phyloP scores from a whole-genome alignment of 108 stramenopile genomes.

The Nitzschia inconspicua region DNA sequence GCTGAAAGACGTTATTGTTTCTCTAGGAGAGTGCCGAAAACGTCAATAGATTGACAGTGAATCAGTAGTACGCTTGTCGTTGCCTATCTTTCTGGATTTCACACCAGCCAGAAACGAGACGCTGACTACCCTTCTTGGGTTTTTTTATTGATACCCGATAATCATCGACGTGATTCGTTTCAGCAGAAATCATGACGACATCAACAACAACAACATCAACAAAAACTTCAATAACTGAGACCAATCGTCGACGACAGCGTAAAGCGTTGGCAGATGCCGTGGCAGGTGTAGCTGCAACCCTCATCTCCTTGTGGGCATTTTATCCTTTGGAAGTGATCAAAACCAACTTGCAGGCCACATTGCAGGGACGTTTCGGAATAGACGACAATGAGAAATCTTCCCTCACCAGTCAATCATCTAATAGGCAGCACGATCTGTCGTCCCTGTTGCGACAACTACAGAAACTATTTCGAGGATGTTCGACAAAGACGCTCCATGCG shows the following conservation, averaged over 20 bases:
- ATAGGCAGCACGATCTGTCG: not conserved
- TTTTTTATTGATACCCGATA: no score
- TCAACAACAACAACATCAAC: no score
- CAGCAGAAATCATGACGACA: no score
- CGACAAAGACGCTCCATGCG: constrained; percentile 75
- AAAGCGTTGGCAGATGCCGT: constrained; percentile 82
- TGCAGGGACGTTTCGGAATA: not conserved
- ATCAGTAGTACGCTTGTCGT: no score
- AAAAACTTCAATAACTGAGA: no score
- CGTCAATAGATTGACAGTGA: no score
- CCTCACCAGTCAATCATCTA: not conserved
- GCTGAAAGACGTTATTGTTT: no score
- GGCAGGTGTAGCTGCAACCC: constrained; percentile 75
- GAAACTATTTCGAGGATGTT: constrained; percentile 57
- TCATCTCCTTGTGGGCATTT: constrained; percentile 82
- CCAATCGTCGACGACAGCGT: constrained; percentile 6
- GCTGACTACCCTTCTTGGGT: no score
- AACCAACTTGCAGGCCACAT: constrained; percentile 60
- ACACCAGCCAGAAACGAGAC: no score
- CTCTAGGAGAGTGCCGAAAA: no score
- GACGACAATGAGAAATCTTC: not conserved
- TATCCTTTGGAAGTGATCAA: constrained; percentile 90
- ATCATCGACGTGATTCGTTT: no score
- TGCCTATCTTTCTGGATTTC: no score
- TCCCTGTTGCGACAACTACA: not conserved